Evolutionary conservation across 306 rosid species (phyloP).

Genomic region (Canavalia ensiformis): DNA sequence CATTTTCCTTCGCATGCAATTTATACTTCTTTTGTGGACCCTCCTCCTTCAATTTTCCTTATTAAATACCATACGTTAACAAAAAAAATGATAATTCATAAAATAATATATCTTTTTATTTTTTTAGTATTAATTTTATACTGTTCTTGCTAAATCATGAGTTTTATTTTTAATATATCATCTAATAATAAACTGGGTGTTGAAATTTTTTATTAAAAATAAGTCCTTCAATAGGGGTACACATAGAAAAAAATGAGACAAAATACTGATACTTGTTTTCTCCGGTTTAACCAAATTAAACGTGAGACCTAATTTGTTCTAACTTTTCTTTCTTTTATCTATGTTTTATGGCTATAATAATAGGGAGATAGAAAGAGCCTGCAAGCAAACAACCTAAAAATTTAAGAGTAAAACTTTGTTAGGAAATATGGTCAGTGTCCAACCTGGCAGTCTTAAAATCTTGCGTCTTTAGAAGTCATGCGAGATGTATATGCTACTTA

Average conservation of each 20-base stretch:
- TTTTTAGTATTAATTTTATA: too few species aligned
- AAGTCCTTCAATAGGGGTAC: background rate
- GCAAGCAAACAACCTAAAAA: constrained; percentile 23
- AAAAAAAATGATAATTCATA: too few species aligned
- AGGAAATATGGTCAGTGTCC: constrained; percentile 35
- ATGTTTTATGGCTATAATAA: background rate
- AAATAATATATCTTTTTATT: too few species aligned
- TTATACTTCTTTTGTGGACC: constrained; percentile 36
- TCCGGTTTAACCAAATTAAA: background rate
- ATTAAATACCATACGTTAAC: background rate
- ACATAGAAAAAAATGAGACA: background rate
- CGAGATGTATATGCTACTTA: constrained; percentile 7
- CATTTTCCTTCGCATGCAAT: constrained; percentile 40
- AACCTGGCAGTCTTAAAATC: constrained; percentile 40
- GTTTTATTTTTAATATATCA: background rate
- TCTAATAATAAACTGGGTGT: too few species aligned
- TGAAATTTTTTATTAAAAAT: background rate
- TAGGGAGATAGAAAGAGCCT: background rate
- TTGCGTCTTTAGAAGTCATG: constrained; percentile 9
- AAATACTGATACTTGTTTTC: background rate
- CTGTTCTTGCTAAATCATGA: too few species aligned
- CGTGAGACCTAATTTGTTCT: background rate
- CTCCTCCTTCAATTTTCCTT: background rate
- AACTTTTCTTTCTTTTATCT: background rate
- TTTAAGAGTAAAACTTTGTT: constrained; percentile 10